Base-by-base conservation (phyloP, 495 filamentous ascomycete species). In the Penicillium salamii region DNA sequence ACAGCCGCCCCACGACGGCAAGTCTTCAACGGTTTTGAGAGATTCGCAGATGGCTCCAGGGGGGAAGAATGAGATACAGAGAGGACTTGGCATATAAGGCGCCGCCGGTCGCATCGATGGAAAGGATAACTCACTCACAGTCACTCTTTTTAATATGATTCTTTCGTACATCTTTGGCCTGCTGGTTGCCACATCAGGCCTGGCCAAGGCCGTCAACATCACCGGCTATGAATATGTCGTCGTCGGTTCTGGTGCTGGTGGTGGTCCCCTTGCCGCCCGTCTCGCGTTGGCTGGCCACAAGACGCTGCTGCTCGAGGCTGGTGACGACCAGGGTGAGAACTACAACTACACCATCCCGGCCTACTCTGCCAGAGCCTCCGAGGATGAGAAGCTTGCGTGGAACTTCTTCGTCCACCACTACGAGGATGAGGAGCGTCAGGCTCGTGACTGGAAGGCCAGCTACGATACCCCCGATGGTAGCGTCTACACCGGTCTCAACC, bases 191-290 rank as follows among this genome's bases (percentile, higher is more conserved):
- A 29, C 46, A 12, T 41, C 54, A 26, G 52, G 54, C 23, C 42
- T 67, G 13, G 61, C 62, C 32, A 63, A 61, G 21, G 61, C 65
- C 12, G 55, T 65, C 24, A 47, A 64, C 15, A 50, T 66, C 36
- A 59, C 59, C 1, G 67, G 63, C 18, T 86, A 86, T 59, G 84
- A 87, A 49, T 87, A 86, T 62, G 76, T 88, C 46, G 72, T 88
- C 17, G 78, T 87, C 0, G 85, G 85, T 28, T 79, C 75, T 29
- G 85, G 84, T 15, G 78, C 84, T 3, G 85, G 85, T 14, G 84
- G 85, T 8, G 82, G 81, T 5, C 81, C 82, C 7, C 58, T 88
- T 3, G 83, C 84, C 0, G 76, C 77, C 8, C 76, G 81, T 12
- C 78, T 87, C 9, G 84, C 82, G 3, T 63, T 78, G 19, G 81